Conservation (phyloP, 169 alveolate species). For the Eimeria brunetti region DNA sequence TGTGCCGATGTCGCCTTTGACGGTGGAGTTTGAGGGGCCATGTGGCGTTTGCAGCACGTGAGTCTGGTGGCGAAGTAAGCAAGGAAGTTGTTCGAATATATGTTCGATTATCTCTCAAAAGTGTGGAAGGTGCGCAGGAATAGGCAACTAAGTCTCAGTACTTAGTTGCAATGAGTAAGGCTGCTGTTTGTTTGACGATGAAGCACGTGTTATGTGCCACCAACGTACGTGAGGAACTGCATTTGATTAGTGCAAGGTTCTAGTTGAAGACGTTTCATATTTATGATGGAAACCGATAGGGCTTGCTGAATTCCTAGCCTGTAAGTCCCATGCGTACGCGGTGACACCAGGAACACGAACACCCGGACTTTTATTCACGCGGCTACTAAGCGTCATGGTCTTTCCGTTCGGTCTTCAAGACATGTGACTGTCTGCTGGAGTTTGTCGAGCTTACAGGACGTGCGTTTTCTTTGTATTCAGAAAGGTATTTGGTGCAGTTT, state of each 20-base stretch:
- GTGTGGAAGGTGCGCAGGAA: not conserved
- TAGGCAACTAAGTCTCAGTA: not conserved
- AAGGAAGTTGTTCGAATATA: not conserved
- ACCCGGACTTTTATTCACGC: not conserved
- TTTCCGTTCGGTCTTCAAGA: not conserved
- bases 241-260: not conserved
- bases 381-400: not conserved
- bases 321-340: not conserved
- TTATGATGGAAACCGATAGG: not conserved
- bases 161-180: not conserved
- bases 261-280: not conserved
- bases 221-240: not conserved
- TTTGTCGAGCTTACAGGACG: not conserved
- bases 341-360: not conserved
- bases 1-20: not conserved
- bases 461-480: not conserved
- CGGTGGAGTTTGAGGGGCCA: not conserved
- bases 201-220: not conserved
- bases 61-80: not conserved
- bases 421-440: not conserved
- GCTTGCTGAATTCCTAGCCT: conserved; percentile 9
- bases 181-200: not conserved
- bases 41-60: not conserved
- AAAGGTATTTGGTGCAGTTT: not conserved
- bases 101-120: not conserved